Evolutionary conservation across 83 land plant species (phyloP).

Genomic region (Thuja plicata): DNA sequence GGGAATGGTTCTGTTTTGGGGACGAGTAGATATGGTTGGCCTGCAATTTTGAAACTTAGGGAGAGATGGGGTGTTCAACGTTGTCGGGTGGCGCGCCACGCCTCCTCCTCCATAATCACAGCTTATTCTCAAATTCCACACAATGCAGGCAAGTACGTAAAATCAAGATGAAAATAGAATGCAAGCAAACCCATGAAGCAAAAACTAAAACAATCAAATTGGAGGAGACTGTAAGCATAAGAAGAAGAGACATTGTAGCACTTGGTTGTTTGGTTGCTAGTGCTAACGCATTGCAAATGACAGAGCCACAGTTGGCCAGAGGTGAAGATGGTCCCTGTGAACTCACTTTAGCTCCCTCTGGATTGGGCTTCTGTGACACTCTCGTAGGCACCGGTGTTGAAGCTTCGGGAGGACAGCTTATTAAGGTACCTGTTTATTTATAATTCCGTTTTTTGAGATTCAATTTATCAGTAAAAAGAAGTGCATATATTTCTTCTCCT

Average conservation of each 20-base stretch:
- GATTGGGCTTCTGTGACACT: slow-evolving; percentile 84
- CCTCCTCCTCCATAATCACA: not conserved
- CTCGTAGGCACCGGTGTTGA: slow-evolving; percentile 54
- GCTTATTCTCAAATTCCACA: not conserved
- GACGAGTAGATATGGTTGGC: not conserved
- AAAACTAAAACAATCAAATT: not conserved
- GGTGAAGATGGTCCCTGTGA: slow-evolving; percentile 34
- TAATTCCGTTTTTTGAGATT: not conserved
- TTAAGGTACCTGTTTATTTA: slow-evolving; percentile 42
- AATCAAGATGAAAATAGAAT: not conserved
- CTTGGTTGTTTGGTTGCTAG: not conserved
- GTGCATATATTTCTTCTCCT: not conserved
- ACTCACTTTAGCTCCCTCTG: slow-evolving; percentile 67
- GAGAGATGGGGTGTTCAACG: not conserved
- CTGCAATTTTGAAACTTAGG: not conserved
- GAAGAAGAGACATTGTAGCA: slow-evolving; percentile 5
- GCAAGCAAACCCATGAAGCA: not conserved
- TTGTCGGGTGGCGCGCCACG: not conserved
- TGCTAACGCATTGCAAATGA: not conserved
- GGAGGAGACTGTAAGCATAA: not conserved
- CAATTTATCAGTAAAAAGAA: not conserved
- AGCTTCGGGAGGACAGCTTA: slow-evolving; percentile 65
- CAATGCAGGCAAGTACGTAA: not conserved
- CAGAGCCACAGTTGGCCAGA: slow-evolving; percentile 5
- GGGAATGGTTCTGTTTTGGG: not conserved